A percentile compares a stretch with the other conserved stretches of the same genome.
These are phyloP conservation scores for Paracoccidioides brasiliensis DNA, from an alignment of 2,329 filamentous ascomycete genomes.

Conservation along the genomic window DNA sequence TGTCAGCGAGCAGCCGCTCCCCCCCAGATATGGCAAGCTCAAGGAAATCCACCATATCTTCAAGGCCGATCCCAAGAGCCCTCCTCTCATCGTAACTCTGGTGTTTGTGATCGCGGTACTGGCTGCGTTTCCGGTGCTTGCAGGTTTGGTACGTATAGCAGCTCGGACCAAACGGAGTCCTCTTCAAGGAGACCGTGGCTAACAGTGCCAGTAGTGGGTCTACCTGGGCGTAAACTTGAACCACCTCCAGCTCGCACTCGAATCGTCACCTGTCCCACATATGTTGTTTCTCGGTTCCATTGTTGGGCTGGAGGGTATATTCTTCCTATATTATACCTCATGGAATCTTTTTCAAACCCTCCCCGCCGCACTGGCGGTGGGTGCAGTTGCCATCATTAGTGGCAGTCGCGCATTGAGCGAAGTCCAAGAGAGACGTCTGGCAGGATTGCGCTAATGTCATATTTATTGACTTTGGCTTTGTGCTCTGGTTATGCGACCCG, in stretches of 20 bases:
- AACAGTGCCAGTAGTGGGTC: conserved; percentile 49
- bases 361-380: conserved; percentile 56
- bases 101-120: conserved; percentile 62
- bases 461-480: conserved; percentile 5
- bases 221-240: conserved; percentile 68
- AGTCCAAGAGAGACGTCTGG: conserved; percentile 75
- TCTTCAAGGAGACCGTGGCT: conserved; percentile 4
- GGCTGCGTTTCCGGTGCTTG: conserved; percentile 59
- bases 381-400: conserved; percentile 64
- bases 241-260: conserved; percentile 63
- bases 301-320: conserved; percentile 74
- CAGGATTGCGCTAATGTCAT: conserved; percentile 46
- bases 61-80: conserved; percentile 63
- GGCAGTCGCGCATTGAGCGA: conserved; percentile 84
- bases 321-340: conserved; percentile 83
- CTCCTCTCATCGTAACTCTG: conserved; percentile 65
- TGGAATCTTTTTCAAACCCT: conserved; percentile 90
- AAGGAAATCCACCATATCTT: conserved; percentile 87
- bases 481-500: not conserved
- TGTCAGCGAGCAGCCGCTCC: conserved; percentile 41
- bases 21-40: conserved; percentile 71
- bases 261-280: conserved; percentile 67
- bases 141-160: conserved; percentile 48
- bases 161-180: not conserved
- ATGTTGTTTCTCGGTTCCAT: conserved; percentile 76